phyloP scores from a whole-genome alignment of 108 stramenopile species.

The Epithemia pelagica region DNA sequence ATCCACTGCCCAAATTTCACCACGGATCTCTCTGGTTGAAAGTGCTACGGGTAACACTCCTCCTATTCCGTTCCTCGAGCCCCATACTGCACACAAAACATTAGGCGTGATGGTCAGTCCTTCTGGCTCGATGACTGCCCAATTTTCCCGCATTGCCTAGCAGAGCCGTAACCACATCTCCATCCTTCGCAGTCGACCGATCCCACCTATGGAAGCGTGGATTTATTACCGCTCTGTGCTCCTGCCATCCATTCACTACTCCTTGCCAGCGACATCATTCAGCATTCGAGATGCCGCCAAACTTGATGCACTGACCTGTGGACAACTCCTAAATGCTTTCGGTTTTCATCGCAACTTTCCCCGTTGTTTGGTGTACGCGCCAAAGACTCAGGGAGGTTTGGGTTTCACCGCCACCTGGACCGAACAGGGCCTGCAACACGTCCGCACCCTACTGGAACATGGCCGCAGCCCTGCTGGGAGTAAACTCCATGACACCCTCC shows the following conservation, averaged over 20 bases:
- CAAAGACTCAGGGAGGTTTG: not conserved
- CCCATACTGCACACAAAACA: not conserved
- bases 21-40: not conserved
- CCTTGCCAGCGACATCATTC: not conserved
- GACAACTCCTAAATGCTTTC: not conserved
- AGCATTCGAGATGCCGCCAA: not conserved
- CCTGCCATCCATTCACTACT: not conserved
- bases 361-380: not conserved
- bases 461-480: too few relatives aligned
- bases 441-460: not conserved
- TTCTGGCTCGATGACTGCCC: not conserved
- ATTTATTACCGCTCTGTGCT: not conserved
- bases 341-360: slow-evolving; percentile 1
- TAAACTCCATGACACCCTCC: not conserved
- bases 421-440: slow-evolving; percentile 3
- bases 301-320: not conserved
- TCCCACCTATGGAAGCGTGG: not conserved
- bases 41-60: not conserved
- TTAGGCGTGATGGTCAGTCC: not conserved
- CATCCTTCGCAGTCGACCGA: not conserved
- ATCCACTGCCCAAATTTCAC: not conserved
- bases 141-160: not conserved
- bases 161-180: not conserved
- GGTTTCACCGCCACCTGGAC: not conserved
- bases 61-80: not conserved